Evolutionary conservation across 345 rosid species (phyloP).

Genomic region (Mangifera indica): DNA sequence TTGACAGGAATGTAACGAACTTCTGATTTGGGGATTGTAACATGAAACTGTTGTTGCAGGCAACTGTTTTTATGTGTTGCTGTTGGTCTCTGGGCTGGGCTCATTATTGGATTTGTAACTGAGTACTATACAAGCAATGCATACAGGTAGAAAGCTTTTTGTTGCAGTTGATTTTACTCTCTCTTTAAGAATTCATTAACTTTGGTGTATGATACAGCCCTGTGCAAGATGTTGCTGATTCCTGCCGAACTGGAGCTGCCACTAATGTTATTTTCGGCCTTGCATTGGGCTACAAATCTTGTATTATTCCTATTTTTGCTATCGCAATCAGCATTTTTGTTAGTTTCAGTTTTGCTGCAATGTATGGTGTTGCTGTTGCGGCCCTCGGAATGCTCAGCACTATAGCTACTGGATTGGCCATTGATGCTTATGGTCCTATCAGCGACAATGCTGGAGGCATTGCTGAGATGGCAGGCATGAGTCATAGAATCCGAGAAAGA

Average conservation of each 20-base stretch:
- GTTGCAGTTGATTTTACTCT: not conserved
- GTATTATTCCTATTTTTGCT: slow-evolving; percentile 72
- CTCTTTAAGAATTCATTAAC: not conserved
- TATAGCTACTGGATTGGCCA: slow-evolving; percentile 80
- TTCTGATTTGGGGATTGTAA: not conserved
- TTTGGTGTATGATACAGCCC: slow-evolving; percentile 54
- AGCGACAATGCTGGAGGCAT: slow-evolving; percentile 87
- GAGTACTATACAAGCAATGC: slow-evolving; percentile 80
- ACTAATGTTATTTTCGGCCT: slow-evolving; percentile 78
- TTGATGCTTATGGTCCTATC: slow-evolving; percentile 84
- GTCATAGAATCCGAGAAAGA: slow-evolving; percentile 76
- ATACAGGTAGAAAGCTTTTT: slow-evolving; percentile 42
- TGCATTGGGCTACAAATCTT: slow-evolving; percentile 78
- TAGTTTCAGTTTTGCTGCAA: slow-evolving; percentile 74
- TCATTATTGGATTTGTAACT: slow-evolving; percentile 70
- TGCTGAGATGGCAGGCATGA: slow-evolving; percentile 93
- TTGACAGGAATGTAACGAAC: not conserved
- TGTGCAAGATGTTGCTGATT: slow-evolving; percentile 97
- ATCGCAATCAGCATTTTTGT: slow-evolving; percentile 68
- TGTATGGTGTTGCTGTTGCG: slow-evolving; percentile 80
- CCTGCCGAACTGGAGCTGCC: slow-evolving; percentile 89
- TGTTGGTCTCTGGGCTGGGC: slow-evolving; percentile 87
- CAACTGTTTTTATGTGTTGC: slow-evolving; percentile 68
- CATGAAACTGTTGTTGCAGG: slow-evolving; percentile 41
- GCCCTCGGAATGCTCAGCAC: slow-evolving; percentile 87